Conservation (phyloP, 805 yeast species). For the Yarrowia porcina region DNA sequence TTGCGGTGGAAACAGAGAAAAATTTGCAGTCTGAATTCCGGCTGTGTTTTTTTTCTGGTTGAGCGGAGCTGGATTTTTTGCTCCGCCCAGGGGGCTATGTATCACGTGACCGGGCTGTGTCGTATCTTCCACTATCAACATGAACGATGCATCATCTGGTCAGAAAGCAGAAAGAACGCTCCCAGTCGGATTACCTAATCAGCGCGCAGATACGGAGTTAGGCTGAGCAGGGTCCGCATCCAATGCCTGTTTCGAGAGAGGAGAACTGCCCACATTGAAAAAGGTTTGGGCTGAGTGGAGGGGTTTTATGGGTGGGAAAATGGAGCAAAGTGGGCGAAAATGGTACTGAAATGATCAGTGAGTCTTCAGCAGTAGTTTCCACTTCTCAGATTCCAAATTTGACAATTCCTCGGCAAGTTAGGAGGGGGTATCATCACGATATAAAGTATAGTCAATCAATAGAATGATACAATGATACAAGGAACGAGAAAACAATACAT, state of each 20-base stretch:
- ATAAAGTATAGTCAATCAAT: too few relatives aligned
- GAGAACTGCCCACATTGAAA: background rate
- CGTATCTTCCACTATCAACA: too few relatives aligned
- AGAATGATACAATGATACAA: too few relatives aligned
- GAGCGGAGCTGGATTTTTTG: too few relatives aligned
- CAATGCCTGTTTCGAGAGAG: background rate
- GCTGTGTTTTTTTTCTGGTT: too few relatives aligned
- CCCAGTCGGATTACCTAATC: conserved; percentile 9
- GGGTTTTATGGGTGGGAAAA: background rate
- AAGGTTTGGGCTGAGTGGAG: conserved; percentile 2
- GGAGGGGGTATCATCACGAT: too few relatives aligned
- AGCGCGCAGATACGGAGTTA: background rate
- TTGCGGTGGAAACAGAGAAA: background rate
- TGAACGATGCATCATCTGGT: background rate
- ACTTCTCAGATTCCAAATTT: background rate
- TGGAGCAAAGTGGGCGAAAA: background rate
- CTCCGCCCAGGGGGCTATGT: background rate
- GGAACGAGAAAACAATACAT: too few relatives aligned
- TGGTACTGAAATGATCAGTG: background rate
- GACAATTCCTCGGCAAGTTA: background rate
- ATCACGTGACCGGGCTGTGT: background rate
- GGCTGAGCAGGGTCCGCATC: background rate
- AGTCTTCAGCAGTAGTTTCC: too few relatives aligned
- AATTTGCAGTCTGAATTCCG: background rate
- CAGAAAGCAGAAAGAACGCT: too few relatives aligned